phyloP scores from a whole-genome alignment of 495 filamentous ascomycete species.

The Sordaria brevicollis region DNA sequence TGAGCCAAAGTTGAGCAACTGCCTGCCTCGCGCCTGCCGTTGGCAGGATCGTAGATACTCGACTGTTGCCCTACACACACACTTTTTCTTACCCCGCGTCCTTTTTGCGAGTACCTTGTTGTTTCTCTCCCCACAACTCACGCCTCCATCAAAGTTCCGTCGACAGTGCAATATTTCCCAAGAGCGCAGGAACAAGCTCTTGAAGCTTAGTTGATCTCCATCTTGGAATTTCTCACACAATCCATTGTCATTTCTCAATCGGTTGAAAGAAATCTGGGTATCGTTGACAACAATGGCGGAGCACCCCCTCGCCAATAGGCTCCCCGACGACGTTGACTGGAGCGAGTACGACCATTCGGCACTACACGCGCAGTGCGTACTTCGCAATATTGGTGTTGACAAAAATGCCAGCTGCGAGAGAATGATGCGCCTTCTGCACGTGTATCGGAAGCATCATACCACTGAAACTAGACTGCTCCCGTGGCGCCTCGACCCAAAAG shows the following conservation, averaged over 20 bases:
- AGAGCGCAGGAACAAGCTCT: no score
- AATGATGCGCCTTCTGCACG: not conserved
- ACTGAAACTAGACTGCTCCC: not conserved
- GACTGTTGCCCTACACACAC: not conserved
- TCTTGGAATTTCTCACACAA: not conserved
- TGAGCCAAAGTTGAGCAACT: not conserved
- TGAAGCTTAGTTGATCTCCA: not conserved
- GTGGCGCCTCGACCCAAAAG: no score
- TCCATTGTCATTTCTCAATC: not conserved
- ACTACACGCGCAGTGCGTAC: not conserved
- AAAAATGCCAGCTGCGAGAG: accelerated
- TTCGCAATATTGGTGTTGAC: not conserved
- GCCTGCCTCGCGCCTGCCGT: not conserved
- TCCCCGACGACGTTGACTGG: not conserved
- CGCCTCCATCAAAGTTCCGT: not conserved
- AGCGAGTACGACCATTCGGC: accelerated
- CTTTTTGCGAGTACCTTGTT: no score
- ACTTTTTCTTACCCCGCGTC: not conserved
- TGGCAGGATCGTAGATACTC: not conserved
- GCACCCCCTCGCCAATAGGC: not conserved
- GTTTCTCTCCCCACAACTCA: not conserved
- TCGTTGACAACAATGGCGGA: not conserved
- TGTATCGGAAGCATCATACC: not conserved
- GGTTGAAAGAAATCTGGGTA: not conserved
- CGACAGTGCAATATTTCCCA: not conserved